Base-by-base conservation (phyloP, 2,329 filamentous ascomycete genomes). In the Colletotrichum sp. region DNA sequence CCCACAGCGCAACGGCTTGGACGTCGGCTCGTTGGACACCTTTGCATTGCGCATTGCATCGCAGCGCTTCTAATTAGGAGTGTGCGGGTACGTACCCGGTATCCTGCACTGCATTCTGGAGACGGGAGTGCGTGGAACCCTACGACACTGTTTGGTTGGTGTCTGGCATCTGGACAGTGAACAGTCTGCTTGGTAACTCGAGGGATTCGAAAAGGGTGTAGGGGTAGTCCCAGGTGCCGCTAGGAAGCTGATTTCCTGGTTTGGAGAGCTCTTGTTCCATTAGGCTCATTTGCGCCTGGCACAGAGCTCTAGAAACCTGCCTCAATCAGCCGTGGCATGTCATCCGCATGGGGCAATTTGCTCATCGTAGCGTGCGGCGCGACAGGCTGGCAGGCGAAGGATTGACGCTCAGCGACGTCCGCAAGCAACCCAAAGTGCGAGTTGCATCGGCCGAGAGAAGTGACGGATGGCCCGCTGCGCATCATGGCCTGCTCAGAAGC, bases 251-350 rank as follows among this genome's bases (percentile, higher is more conserved):
- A 73, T 75, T 75, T 73, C 73, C 73, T 73, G 73, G 73, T 75
- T 75, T 73, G 73, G 70, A 75, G 64, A 75, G 73, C 73, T 75
- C 57, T 36, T 64, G 19, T 55, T 48, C 67, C 36, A n/a, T 55
- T 36, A 32, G 22, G 34, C 70, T 75, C 63, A 75, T 75, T 44
- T 75, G 64, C 44, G 44, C 64, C 73, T 61, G 44, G 27, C 48
- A 57, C 5, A 73, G 70, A 48, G 64, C 70, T 73, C 70, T 75
- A 73, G 73, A 75, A 75, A 66, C 70, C 59, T 75, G 73, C 73
- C 70, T 75, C 70, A 75, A 75, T 75, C 70, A 75, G 73, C 70
- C n/a, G 39, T 75, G 73, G 73, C 73, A 73, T 73, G 70, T 52
- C 44, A 44, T 72, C 68, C 61, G 30, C 69, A 75, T 67, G 57